Evolutionary conservation across 805 yeast genomes (phyloP), one percentile per base, ranked within the genome.

Genomic region (Yarrowia sp.): DNA sequence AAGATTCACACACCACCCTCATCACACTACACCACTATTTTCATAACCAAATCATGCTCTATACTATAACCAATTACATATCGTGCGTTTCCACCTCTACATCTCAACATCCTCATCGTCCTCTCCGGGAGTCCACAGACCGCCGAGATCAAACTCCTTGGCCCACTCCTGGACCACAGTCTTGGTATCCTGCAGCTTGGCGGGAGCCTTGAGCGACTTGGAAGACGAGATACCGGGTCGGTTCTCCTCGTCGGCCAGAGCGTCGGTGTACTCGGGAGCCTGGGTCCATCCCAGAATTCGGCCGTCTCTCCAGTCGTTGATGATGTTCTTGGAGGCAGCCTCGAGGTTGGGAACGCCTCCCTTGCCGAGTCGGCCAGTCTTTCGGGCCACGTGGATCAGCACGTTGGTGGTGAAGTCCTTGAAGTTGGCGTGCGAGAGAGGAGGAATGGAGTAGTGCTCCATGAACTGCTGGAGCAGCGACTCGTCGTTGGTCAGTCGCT

Each of bases 241-340:
- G 69, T 56, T 33, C 66, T 70, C 20, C 65, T 55, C 34, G 68
- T 65, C 75, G 17, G 72, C 71, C 38, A 74, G 72, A 20, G 74
- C 68, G 20, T 73, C 70, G 7, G 75, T 53, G 49, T 68, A 67
- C 7, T 58, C 64, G 14, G 73, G 73, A 33, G 69, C 66, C 66
- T 68, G 65, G 2, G 91, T 86, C 97, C 97, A 95, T 58, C 98
- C 97, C 67, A 88, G 79, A 73, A 95, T 87, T 76, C 95, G 86
- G 69, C 99, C 99, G 78, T 93, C 98, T 79, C 97, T 87, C 98
- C 98, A 95, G 79, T 95, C 99, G 74, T 86, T 91, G 75, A 95
- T 82, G 13, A 95, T 89, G 43, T 90, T 83, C 73, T 85, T 77
- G 43, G 96, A 97, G 9, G 98, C 97, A 71, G 93, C 84, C 69